Conservation (phyloP, 2,329 filamentous ascomycete species). For the Diaporthe nobilis region DNA sequence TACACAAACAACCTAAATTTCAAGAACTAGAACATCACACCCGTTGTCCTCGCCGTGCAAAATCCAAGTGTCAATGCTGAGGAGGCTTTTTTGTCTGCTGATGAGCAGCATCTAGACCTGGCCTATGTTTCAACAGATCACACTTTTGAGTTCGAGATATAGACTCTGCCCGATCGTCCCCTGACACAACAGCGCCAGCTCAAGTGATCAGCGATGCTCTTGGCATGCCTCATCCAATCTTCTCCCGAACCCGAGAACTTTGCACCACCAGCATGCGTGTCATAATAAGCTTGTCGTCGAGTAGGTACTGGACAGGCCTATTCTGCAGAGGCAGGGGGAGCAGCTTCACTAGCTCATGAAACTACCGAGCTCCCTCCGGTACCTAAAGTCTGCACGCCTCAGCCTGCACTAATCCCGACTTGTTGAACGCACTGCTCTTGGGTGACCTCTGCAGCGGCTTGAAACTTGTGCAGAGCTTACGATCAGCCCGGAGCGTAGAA, state of each 20-base stretch:
- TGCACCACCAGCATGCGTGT: neutral
- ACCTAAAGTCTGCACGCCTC: neutral
- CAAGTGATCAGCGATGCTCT: neutral
- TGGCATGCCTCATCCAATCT: constrained; percentile 9
- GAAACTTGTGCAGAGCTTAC: neutral
- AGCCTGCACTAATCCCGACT: neutral
- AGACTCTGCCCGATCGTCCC: neutral
- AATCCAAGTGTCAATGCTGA: rapidly evolving
- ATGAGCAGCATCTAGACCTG: neutral
- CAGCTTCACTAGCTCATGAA: neutral
- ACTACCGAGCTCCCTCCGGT: neutral
- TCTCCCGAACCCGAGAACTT: neutral
- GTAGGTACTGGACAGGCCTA: neutral
- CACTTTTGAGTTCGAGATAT: neutral
- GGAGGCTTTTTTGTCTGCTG: neutral
- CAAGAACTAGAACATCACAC: neutral
- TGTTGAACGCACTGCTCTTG: neutral
- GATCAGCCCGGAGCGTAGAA: neutral
- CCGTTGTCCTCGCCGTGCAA: neutral
- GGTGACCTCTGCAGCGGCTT: neutral
- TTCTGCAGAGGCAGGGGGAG: neutral
- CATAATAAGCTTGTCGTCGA: neutral
- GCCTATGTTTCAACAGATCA: neutral
- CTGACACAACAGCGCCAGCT: neutral
- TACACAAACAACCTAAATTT: neutral